These are phyloP conservation scores for Botryotinia globosa DNA, from an alignment of 2,329 filamentous ascomycete genomes.

Conservation along the genomic window DNA sequence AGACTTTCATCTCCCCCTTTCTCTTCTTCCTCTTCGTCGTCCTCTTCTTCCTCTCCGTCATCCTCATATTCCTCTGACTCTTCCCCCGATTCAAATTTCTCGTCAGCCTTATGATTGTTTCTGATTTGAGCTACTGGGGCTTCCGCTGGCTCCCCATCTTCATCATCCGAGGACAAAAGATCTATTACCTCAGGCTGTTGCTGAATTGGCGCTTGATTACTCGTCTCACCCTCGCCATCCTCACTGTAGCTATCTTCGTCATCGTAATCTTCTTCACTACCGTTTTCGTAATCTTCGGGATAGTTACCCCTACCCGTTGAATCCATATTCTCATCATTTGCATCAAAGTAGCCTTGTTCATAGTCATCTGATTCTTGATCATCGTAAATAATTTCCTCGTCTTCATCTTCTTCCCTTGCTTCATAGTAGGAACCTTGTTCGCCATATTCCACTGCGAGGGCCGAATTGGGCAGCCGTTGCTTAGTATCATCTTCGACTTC, in stretches of 20 bases:
- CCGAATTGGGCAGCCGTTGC: conserved; percentile 24
- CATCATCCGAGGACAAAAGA: conserved; percentile 37
- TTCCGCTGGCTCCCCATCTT: neutral
- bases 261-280: conserved; percentile 21
- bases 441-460: neutral
- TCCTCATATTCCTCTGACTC: conserved; percentile 10
- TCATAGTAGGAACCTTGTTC: neutral
- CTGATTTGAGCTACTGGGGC: neutral
- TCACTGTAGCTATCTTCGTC: conserved; percentile 31
- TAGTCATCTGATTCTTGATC: conserved; percentile 10
- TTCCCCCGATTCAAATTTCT: conserved; percentile 20
- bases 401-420: neutral
- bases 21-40: conserved; percentile 19
- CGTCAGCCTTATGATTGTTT: conserved; percentile 17
- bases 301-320: neutral
- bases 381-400: conserved; percentile 3
- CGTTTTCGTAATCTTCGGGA: neutral
- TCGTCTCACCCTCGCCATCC: conserved; percentile 31
- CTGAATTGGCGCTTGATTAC: conserved; percentile 26
- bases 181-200: conserved; percentile 35
- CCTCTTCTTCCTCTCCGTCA: conserved; percentile 23
- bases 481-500: conserved; percentile 29
- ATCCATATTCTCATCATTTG: conserved; percentile 27
- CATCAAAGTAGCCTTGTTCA: conserved; percentile 37
- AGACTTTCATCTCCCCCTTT: neutral